phyloP scores from a whole-genome alignment of 768 basidiomycete genomes.

The Serendipita sp. region DNA sequence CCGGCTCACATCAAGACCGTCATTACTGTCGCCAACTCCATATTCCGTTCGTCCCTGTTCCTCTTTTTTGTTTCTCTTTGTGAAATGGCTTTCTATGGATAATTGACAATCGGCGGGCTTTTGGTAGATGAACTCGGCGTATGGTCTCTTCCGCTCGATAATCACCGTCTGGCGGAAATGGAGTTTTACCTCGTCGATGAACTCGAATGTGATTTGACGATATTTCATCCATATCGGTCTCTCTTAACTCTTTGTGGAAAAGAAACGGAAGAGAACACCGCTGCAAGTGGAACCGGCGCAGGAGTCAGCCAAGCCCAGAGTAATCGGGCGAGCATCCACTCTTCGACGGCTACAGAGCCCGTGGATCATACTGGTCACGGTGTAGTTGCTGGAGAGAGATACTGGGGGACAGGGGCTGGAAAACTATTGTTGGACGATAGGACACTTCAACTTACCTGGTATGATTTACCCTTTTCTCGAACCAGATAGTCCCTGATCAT shows the following conservation, averaged over 20 bases:
- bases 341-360: slow-evolving; percentile 28
- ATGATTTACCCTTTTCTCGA: slow-evolving; percentile 16
- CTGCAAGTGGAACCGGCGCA: background rate
- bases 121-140: slow-evolving; percentile 55
- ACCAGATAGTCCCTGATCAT: background rate
- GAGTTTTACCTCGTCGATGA: slow-evolving; percentile 97
- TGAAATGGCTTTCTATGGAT: too few species aligned
- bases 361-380: slow-evolving; percentile 39
- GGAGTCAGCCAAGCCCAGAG: background rate
- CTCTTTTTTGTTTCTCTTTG: background rate
- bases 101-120: slow-evolving; percentile 20
- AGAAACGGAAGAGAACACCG: slow-evolving; percentile 24
- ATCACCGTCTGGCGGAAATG: slow-evolving; percentile 92
- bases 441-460: slow-evolving; percentile 88
- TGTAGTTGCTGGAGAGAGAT: slow-evolving; percentile 35
- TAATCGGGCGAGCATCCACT: slow-evolving; percentile 7
- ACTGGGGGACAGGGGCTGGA: slow-evolving; percentile 71
- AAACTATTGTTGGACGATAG: slow-evolving; percentile 59
- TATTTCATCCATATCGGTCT: slow-evolving; percentile 93
- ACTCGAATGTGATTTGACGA: slow-evolving; percentile 76
- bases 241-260: slow-evolving; percentile 62
- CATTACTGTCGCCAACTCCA: slow-evolving; percentile 59
- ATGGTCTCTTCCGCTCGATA: slow-evolving; percentile 73
- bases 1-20: slow-evolving; percentile 91
- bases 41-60: slow-evolving; percentile 46